A percentile compares a stretch with the other conserved stretches of the same genome.
These are phyloP conservation scores for Jatropha podagrica DNA, from an alignment of 441 rosid genomes.

Conservation along the genomic window DNA sequence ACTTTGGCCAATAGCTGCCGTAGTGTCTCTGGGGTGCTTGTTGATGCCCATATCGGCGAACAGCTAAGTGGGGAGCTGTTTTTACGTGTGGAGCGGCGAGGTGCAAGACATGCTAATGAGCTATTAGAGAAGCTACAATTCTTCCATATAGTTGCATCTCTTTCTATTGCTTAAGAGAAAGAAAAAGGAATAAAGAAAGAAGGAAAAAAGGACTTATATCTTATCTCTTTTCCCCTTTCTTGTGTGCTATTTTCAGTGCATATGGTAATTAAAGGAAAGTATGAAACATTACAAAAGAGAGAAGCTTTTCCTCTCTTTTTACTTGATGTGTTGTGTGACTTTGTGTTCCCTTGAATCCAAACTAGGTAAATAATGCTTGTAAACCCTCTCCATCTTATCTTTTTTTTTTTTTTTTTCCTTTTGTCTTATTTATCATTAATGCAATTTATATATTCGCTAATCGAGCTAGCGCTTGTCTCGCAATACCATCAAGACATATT, in stretches of 20 bases:
- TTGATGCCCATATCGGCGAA: conserved; percentile 90
- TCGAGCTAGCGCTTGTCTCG: not conserved
- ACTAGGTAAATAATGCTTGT: conserved; percentile 13
- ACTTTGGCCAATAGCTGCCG: conserved; percentile 73
- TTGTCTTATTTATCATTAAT: not conserved
- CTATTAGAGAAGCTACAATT: conserved; percentile 76
- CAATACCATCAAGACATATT: too few relatives aligned
- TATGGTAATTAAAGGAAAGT: not conserved
- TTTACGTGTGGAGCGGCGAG: conserved; percentile 57
- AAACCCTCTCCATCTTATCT: not conserved
- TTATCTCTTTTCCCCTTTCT: not conserved
- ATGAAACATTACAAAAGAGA: not conserved
- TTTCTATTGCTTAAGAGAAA: conserved; percentile 42
- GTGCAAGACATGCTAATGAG: conserved; percentile 65
- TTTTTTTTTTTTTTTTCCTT: not conserved
- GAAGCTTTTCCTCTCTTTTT: conserved; percentile 6
- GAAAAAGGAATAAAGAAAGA: not conserved
- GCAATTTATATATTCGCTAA: not conserved
- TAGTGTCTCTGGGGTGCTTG: conserved; percentile 82
- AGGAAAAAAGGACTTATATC: not conserved
- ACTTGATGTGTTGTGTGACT: conserved; percentile 11
- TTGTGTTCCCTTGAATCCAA: conserved; percentile 32
- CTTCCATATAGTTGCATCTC: conserved; percentile 85
- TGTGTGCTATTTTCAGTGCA: conserved; percentile 10
- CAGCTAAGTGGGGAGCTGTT: conserved; percentile 72